Base-by-base conservation (phyloP, 441 rosid species). In the Dalechampia spathulata region DNA sequence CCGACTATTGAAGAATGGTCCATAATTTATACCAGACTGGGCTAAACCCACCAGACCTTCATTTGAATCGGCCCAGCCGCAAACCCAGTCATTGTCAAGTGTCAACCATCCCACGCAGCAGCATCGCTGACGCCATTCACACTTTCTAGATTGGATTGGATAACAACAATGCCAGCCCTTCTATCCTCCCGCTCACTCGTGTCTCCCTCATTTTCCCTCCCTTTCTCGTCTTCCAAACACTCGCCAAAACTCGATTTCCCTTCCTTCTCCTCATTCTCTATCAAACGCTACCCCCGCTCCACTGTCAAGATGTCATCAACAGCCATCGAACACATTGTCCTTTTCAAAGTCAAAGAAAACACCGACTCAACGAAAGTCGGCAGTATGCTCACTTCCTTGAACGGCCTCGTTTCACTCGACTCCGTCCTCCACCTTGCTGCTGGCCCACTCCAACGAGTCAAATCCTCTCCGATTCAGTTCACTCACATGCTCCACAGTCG, bases 401-500 rank as follows among this genome's bases (percentile, higher is more conserved):
- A 75, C 62, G 73, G 68, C 59, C 83, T 89, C 21, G 52, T 39
- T 61, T 68, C 77, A 3, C 78, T 89, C 27, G 79, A 78, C 59
- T 25, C 61, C 3, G 89, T 83, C 25, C 76, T 82, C 56, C 79
- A 85, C 71, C 75, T 86, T 63, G 49, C 72, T 63, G 79, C 77
- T 40, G 83, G 78, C 28, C 83, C 90, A 0, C 60, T 88, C 62
- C 66, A 59, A 62, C 82, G 79, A 17, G 61, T 60, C 40, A 67
- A 49, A n/a, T 73, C 85, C 16, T 70, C 83, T 0, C 60, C 64
- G 63, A 64, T 72, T 66, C 45, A 67, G 10, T 90, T 90, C 78
- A 84, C 90, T 26, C 97, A 90, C 78, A 67, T 86, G 75, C 93
- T 90, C 60, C 93, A 86, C 65, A 75, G 93, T 82, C 93, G 93